Conservation (phyloP, 148 eudicot genomes). For the Persicaria maculosa region DNA sequence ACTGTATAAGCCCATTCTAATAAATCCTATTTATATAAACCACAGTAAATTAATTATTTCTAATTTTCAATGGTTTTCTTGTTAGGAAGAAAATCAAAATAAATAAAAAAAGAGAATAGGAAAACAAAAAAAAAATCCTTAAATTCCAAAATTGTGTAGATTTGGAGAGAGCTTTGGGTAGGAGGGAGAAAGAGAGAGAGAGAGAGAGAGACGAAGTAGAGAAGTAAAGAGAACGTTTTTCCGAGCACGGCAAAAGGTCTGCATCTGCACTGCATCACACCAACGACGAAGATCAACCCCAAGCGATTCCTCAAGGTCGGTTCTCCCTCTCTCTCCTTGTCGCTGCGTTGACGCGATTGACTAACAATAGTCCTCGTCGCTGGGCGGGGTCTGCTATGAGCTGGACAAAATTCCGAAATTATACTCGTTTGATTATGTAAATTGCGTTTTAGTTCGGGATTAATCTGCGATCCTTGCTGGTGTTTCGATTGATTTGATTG, state of each 20-base stretch:
- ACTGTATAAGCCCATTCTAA: too few relatives aligned
- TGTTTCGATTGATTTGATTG: constrained; percentile 2
- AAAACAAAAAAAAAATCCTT: constrained; percentile 5
- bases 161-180: constrained; percentile 12
- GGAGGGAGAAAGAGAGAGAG: neutral
- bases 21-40: too few relatives aligned
- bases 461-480: neutral
- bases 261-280: neutral
- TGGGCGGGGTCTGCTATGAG: neutral
- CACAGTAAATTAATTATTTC: too few relatives aligned
- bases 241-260: constrained; percentile 13
- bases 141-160: constrained; percentile 9
- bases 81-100: neutral
- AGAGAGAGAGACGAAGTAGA: constrained; percentile 3
- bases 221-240: constrained; percentile 12
- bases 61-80: neutral
- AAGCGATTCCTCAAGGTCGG: neutral
- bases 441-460: neutral
- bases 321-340: neutral
- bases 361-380: neutral
- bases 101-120: neutral
- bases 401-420: neutral
- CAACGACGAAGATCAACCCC: neutral
- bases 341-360: constrained; percentile 10
- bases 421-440: neutral